phyloP scores from a whole-genome alignment of 2,329 filamentous ascomycete genomes.

The Cadophora luteo-olivacea region DNA sequence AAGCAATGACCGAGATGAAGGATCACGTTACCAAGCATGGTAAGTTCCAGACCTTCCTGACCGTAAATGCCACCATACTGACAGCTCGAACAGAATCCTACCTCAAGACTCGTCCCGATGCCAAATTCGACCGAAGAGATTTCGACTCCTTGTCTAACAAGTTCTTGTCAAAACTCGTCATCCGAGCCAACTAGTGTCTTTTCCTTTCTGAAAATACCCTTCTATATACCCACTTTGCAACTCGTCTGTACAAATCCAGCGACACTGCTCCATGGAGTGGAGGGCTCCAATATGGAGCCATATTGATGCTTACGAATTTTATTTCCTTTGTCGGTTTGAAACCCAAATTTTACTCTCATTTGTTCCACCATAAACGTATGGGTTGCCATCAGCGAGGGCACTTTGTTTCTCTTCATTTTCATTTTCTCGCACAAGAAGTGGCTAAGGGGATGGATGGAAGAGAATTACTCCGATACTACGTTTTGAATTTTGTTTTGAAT shows the following conservation, averaged over 20 bases:
- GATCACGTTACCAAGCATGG: conserved; percentile 93
- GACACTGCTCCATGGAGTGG: conserved; percentile 35
- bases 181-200: conserved; percentile 78
- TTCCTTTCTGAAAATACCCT: conserved; percentile 34
- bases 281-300: conserved; percentile 23
- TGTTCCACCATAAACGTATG: conserved; percentile 27
- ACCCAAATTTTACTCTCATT: conserved; percentile 30
- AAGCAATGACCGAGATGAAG: conserved; percentile 94
- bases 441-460: not conserved
- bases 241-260: conserved; percentile 42
- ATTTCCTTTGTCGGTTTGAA: conserved; percentile 35
- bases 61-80: conserved; percentile 46
- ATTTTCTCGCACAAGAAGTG: conserved; percentile 1
- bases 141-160: conserved; percentile 97
- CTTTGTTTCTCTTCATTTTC: conserved; percentile 22
- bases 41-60: conserved; percentile 55
- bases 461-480: not conserved
- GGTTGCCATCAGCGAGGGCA: conserved; percentile 36
- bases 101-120: conserved; percentile 75
- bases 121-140: conserved; percentile 88
- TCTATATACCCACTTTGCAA: conserved; percentile 43
- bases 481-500: conserved; percentile 27
- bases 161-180: conserved; percentile 94
- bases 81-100: conserved; percentile 74
- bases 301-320: conserved; percentile 26